Conservation (phyloP, 139 green algal species). For the Coelastrella sp. region DNA sequence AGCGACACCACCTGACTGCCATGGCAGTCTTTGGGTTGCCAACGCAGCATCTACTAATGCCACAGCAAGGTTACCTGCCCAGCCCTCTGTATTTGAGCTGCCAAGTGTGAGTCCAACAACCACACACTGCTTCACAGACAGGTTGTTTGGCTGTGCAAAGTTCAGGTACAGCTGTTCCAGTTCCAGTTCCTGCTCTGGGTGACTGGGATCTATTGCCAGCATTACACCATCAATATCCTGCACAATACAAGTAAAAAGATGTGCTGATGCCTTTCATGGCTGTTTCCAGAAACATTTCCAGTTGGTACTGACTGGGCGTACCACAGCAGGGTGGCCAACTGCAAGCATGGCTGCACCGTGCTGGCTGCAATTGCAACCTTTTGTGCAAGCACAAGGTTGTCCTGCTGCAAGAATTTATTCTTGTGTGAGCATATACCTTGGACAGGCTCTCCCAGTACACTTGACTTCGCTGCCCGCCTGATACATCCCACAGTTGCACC, state of each 20-base stretch:
- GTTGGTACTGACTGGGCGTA: too few relatives aligned
- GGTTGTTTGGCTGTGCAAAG: conserved; percentile 68
- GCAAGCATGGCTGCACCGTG: too few relatives aligned
- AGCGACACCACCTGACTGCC: conserved; percentile 29
- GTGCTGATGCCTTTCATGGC: too few relatives aligned
- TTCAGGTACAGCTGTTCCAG: conserved; percentile 67
- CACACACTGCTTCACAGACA: conserved; percentile 74
- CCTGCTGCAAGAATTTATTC: neutral
- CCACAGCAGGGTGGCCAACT: too few relatives aligned
- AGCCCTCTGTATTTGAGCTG: conserved; percentile 26
- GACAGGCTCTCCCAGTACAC: conserved; percentile 61
- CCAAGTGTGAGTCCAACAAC: conserved; percentile 45
- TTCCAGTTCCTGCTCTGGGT: conserved; percentile 64
- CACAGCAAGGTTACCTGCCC: conserved; percentile 56
- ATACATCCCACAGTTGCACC: conserved; percentile 72
- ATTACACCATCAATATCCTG: conserved; percentile 70
- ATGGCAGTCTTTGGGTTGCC: conserved; percentile 35
- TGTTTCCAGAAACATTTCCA: too few relatives aligned
- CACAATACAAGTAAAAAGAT: neutral
- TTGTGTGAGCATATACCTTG: neutral
- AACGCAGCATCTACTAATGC: conserved; percentile 4
- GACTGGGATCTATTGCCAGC: conserved; percentile 59
- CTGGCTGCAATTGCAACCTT: neutral
- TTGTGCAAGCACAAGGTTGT: neutral
- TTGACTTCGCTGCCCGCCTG: conserved; percentile 60